phyloP scores from a whole-genome alignment of 805 yeast species.

The Saturnispora halmiae region DNA sequence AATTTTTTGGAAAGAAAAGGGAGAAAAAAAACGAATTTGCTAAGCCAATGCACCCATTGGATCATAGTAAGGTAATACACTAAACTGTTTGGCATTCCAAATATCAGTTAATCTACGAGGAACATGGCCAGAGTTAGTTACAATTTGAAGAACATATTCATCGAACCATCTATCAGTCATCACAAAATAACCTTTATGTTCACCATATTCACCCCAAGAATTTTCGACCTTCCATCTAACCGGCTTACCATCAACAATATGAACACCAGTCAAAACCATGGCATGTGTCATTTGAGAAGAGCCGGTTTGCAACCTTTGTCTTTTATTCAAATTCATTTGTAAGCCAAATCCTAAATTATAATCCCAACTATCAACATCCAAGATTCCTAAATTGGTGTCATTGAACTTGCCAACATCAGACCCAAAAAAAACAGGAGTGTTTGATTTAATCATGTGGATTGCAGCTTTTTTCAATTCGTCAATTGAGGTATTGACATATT shows the following conservation, averaged over 20 bases:
- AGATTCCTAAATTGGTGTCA: constrained; percentile 53
- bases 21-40: no score
- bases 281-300: constrained; percentile 82
- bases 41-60: constrained; percentile 70
- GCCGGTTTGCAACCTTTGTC: constrained; percentile 28
- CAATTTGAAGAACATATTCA: constrained; percentile 68
- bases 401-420: constrained; percentile 75
- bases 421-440: constrained; percentile 82
- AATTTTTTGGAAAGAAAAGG: background rate
- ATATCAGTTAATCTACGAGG: constrained; percentile 32
- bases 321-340: constrained; percentile 28
- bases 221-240: constrained; percentile 69
- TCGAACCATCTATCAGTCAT: constrained; percentile 72
- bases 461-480: constrained; percentile 52
- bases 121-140: constrained; percentile 31
- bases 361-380: constrained; percentile 65
- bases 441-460: constrained; percentile 56
- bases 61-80: constrained; percentile 59
- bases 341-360: constrained; percentile 49
- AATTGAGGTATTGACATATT: constrained; percentile 63
- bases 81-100: constrained; percentile 40
- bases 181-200: constrained; percentile 59
- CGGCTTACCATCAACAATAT: constrained; percentile 50
- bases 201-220: constrained; percentile 71
- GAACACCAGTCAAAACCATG: constrained; percentile 78